Base-by-base conservation (phyloP, 495 filamentous ascomycete species). In the Platismatia glauca region DNA sequence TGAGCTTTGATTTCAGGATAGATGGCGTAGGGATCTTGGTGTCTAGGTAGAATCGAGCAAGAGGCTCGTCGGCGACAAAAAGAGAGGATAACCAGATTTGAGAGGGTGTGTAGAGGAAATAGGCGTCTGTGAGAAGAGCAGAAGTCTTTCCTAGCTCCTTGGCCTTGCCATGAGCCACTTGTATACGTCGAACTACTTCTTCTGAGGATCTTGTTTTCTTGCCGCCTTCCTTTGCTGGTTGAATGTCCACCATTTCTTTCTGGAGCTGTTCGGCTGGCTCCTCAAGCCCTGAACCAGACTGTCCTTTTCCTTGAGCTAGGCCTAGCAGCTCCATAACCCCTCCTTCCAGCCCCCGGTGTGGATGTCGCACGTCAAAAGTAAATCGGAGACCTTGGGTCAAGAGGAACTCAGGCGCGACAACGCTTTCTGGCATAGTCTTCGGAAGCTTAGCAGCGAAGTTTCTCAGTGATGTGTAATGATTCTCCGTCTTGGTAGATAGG, bases 61-160 rank as follows among this genome's bases (percentile, higher is more conserved):
- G 76, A 7, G 83, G 86, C 43, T 78, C 76, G 69, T 98, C 94
- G 0, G 84, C 88, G 59, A 92, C 76, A 18, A 84, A 76, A 34
- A 97, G 76, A 0, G 91, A 84, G 0, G 90, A 84, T 24, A 96
- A 79, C 86, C 90, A 91, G 71, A 97, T 94, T 72, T 98, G 94
- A 18, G 88, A 87, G 0, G 94, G 95, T 4, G 95, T 95, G 75
- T 89, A 97, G 69, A 96, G 86, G 77, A 97, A 96, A 75, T 97
- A 97, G 27, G 82, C 91, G 69, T 98, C 94, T 33, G 93, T 93
- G 66, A 96, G 81, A 48, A 94, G 76, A 2, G 91, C 89, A 56
- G 88, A 86, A 50, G 82, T 85, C 64, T 90, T 91, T 39, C 97
- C 80, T 44, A 88, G 78, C 5, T 86, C 81, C 50, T 86, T 83